These are phyloP conservation scores for Lactarius akahatsu DNA, from an alignment of 768 basidiomycete species.

Conservation along the genomic window DNA sequence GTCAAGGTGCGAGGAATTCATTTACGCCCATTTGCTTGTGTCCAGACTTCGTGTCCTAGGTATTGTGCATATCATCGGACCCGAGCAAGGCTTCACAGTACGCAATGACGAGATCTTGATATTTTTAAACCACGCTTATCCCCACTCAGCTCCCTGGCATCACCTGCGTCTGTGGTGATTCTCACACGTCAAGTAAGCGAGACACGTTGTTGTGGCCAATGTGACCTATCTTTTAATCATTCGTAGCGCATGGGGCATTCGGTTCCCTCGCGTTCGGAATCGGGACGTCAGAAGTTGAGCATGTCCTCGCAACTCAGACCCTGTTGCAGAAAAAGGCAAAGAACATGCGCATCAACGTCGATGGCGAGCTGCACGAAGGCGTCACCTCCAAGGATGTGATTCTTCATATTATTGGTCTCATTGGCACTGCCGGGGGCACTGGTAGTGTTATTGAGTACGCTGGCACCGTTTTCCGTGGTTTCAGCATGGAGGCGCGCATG, in stretches of 20 bases:
- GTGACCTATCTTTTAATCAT: constrained; percentile 10
- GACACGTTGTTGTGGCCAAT: neutral
- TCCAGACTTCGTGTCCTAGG: constrained; percentile 33
- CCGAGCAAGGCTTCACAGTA: constrained; percentile 64
- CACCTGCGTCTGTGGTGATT: constrained; percentile 61
- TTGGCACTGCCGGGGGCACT: constrained; percentile 65
- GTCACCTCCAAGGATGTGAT: constrained; percentile 64
- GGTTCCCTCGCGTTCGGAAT: constrained; percentile 68
- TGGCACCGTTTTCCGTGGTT: constrained; percentile 52
- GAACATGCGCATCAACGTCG: constrained; percentile 65
- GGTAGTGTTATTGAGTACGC: constrained; percentile 65
- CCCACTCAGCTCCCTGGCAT: constrained; percentile 42
- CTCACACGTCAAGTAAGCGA: constrained; percentile 57
- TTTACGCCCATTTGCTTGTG: constrained; percentile 6
- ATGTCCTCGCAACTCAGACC: constrained; percentile 67
- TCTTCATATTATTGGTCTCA: constrained; percentile 61
- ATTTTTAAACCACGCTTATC: neutral
- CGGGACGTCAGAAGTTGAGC: constrained; percentile 67
- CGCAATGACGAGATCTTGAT: constrained; percentile 18
- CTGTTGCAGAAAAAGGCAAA: constrained; percentile 60
- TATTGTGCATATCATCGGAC: constrained; percentile 63
- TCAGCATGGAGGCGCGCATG: constrained; percentile 64
- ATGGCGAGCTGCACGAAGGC: constrained; percentile 54
- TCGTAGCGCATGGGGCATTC: constrained; percentile 59
- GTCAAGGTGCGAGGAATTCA: constrained; percentile 48